Base-by-base conservation (phyloP, 495 filamentous ascomycete genomes). In the Platismatia glauca region DNA sequence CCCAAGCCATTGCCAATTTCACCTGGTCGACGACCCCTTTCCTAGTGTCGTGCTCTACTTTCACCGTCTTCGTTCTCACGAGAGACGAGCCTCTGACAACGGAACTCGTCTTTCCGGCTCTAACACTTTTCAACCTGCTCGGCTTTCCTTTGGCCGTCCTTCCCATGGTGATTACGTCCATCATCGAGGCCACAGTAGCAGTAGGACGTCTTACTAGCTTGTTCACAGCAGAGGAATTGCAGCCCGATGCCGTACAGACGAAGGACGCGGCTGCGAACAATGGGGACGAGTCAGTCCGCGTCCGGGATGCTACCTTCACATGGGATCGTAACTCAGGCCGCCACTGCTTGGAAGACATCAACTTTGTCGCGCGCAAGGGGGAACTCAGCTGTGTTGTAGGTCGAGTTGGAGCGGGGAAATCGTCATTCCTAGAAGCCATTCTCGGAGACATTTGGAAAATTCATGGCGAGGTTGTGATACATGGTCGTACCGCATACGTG, bases 1-100 rank as follows among this genome's bases (percentile, higher is more conserved):
- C 91, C 2, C 91, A 96, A 73, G 88, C 93, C 9, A 79, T 97
- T 73, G 90, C 95, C 35, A 97, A 95, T 69, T 99, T 99, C 64
- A 97, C 95, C 31, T 99, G 95, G 95, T 89, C 89, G n/a, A 94
- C 89, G n/a, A 97, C 95, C 13, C 95, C 95, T 12, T 99, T 99
- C 78, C 82, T 99, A 38, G 95, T 99, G 18, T 97, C 95, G 18
- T 97, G 93, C 77, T 91, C 89, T 12, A 97, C 94, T 13, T 99
- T 99, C 70, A 86, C 89, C 18, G 89, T 97, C 22, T 99, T 94
- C 68, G 95, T 97, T 52, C 78, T 94, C 58, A 95, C 89, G 1
- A 82, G 82, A 46, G 79, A 91, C 66, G 77, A 77, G 38, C 93
- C 95, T 34, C 74, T 99, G 71, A 94, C 90, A 22, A 96, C 91